Base-by-base conservation (phyloP, 2,329 filamentous ascomycete genomes). In the Dactylonectria estremocensis region DNA sequence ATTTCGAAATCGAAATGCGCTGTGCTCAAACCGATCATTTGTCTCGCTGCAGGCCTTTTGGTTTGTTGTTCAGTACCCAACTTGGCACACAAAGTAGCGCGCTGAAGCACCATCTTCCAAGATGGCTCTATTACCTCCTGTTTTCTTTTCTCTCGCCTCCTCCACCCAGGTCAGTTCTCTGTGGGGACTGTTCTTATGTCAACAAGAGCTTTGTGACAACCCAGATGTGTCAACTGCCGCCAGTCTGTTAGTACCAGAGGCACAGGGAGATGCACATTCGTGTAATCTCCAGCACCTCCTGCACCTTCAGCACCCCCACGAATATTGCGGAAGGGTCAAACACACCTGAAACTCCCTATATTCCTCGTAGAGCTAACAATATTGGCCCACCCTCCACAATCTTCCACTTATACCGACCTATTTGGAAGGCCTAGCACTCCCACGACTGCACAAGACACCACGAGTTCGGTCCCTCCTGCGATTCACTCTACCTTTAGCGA, bases 251-350 rank as follows among this genome's bases (percentile, higher is more conserved):
- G 53, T 67, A 33, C 61, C 65, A 14, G 65, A 61, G 33, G 40
- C 61, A 43, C 61, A 64, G 11, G 65, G 65, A 49, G 65, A 67
- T 45, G 61, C 28, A 64, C 61, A 11, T 67, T 59, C 37, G 64
- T 43, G 24, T 50, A 3, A 50, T 50, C 13, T 28, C 48, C 24
- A 50, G 20, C 11, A 49, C 22, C 1, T 28, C n/a, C n/a, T n/a
- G n/a, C n/a, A n/a, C n/a, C n/a, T n/a, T n/a, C n/a, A n/a, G n/a
- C n/a, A n/a, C n/a, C n/a, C n/a, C 9, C 14, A 31, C 46, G 5
- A 13, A 48, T 48, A 18, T 20, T 22, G 20, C 24, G 2, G 46
- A 48, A 16, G 20, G 24, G 11, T 5, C 46, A 2, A 28, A 35
- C 14, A 43, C 56, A 9, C 24, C 43, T 18, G 24, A 16, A 7